These are phyloP conservation scores for Thelonectria olida DNA, from an alignment of 2,329 filamentous ascomycete genomes.

Conservation along the genomic window DNA sequence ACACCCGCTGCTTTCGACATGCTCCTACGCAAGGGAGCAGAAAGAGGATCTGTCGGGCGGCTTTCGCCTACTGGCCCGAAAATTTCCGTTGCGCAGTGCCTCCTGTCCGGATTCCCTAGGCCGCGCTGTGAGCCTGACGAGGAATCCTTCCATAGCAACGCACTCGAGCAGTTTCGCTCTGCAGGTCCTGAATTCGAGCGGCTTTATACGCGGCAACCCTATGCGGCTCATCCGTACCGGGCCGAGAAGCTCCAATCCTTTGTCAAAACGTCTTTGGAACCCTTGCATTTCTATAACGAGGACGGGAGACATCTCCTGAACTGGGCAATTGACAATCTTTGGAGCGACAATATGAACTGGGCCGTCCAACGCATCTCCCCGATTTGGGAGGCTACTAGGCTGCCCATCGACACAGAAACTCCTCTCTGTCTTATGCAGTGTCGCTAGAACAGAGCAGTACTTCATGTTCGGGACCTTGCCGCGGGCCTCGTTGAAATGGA, in stretches of 20 bases:
- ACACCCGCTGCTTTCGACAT: background rate
- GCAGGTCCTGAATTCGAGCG: too few species aligned
- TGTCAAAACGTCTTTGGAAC: background rate
- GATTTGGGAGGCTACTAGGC: background rate
- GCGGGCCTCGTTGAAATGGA: background rate
- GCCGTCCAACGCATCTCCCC: conserved; percentile 1
- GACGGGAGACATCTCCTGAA: conserved; percentile 5
- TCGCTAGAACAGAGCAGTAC: background rate
- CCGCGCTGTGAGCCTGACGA: background rate
- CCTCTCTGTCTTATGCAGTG: background rate
- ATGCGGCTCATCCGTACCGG: background rate
- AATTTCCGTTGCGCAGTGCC: background rate
- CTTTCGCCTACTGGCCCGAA: background rate
- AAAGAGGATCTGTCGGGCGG: background rate
- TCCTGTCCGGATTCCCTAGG: background rate
- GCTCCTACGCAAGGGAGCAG: background rate
- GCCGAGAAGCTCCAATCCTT: background rate
- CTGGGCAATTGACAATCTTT: conserved; percentile 18
- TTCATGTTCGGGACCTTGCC: conserved; percentile 8
- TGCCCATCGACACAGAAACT: background rate
- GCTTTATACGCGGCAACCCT: background rate
- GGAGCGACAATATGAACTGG: background rate
- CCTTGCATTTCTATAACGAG: background rate
- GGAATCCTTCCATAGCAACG: background rate
- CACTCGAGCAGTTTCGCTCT: background rate